These are phyloP conservation scores for Mycena maculata DNA, from an alignment of 768 basidiomycete species.

Conservation along the genomic window DNA sequence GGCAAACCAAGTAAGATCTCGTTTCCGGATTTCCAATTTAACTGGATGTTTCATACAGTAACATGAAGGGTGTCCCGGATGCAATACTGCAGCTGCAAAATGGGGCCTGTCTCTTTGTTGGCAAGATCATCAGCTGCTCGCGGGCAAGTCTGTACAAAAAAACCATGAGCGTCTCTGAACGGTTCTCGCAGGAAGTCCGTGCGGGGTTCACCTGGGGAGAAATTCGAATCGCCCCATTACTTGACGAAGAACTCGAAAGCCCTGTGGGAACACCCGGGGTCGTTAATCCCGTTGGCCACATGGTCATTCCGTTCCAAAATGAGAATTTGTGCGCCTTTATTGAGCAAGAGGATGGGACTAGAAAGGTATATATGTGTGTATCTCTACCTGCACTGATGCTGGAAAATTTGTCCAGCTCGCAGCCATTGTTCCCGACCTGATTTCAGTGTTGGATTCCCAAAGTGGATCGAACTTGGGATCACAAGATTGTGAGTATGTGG, in stretches of 20 bases:
- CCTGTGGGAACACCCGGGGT: slow-evolving; percentile 2
- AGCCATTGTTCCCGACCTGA: slow-evolving; percentile 73
- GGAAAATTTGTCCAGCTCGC: slow-evolving; percentile 48
- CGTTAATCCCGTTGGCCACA: slow-evolving; percentile 40
- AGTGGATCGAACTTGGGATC: slow-evolving; percentile 72
- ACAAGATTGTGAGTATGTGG: slow-evolving; percentile 50
- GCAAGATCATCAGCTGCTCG: slow-evolving; percentile 68
- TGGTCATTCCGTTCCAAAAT: slow-evolving; percentile 72
- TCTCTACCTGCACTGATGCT: background rate
- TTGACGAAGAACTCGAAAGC: slow-evolving; percentile 46
- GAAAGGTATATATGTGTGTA: slow-evolving; percentile 29
- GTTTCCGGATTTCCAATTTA: background rate
- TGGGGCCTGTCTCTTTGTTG: slow-evolving; percentile 58
- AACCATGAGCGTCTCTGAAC: background rate
- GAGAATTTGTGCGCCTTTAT: slow-evolving; percentile 67
- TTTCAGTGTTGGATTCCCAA: slow-evolving; percentile 71
- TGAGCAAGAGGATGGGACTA: slow-evolving; percentile 44
- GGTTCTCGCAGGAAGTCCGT: slow-evolving; percentile 44
- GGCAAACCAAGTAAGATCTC: slow-evolving; percentile 52
- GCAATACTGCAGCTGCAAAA: slow-evolving; percentile 46
- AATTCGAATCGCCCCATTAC: slow-evolving; percentile 44
- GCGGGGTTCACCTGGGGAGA: slow-evolving; percentile 53
- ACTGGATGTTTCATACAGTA: slow-evolving; percentile 30
- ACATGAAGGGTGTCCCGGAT: slow-evolving; percentile 41
- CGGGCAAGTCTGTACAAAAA: slow-evolving; percentile 33